Conservation (phyloP, 345 rosid genomes). For the Eucalyptus sp. region DNA sequence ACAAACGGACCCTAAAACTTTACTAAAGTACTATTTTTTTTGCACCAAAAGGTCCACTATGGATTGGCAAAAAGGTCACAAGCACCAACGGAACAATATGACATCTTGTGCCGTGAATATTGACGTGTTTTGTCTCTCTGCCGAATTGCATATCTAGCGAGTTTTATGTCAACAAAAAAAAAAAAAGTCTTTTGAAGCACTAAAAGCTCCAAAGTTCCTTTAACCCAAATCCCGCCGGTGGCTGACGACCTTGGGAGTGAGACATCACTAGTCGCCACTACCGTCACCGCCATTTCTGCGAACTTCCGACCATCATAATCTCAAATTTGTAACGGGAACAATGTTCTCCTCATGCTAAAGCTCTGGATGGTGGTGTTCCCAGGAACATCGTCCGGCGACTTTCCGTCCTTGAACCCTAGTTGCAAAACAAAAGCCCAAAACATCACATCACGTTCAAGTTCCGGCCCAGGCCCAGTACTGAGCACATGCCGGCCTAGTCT, state of each 20-base stretch:
- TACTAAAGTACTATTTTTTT: not conserved
- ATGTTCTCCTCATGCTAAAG: no score
- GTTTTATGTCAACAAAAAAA: rapidly evolving
- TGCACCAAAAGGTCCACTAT: not conserved
- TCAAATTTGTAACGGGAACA: not conserved
- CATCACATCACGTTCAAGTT: not conserved
- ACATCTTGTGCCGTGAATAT: rapidly evolving
- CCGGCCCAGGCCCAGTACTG: not conserved
- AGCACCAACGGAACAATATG: not conserved
- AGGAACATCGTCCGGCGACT: not conserved
- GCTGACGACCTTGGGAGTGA: rapidly evolving
- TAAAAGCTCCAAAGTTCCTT: not conserved
- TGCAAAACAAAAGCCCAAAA: not conserved
- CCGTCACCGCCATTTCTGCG: not conserved
- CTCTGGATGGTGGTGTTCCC: rapidly evolving
- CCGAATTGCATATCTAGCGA: rapidly evolving
- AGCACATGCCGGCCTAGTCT: not conserved
- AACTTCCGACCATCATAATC: not conserved
- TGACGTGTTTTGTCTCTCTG: rapidly evolving
- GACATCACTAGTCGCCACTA: not conserved
- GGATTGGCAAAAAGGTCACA: not conserved
- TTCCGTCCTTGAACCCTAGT: not conserved
- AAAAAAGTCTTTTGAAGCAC: not conserved
- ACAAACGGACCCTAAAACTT: no score
- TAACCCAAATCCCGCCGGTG: not conserved